Evolutionary conservation across 2,329 filamentous ascomycete genomes (phyloP).

Genomic region (Diaporthe humulicola): DNA sequence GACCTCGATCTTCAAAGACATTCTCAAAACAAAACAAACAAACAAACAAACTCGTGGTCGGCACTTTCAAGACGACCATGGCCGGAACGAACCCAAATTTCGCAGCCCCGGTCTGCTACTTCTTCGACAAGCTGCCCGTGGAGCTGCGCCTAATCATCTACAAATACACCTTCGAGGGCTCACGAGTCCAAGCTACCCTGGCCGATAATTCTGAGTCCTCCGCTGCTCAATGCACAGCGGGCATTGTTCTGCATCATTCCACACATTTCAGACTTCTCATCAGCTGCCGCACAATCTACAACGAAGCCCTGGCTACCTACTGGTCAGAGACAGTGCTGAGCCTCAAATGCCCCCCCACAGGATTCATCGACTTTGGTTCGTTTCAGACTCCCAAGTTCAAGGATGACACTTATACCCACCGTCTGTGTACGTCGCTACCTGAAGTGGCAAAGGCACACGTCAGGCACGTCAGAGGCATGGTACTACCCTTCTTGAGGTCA

Average conservation of each 20-base stretch:
- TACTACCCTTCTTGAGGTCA: neutral
- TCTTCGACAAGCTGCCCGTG: neutral
- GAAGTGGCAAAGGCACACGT: neutral
- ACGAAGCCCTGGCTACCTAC: neutral
- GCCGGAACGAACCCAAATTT: neutral
- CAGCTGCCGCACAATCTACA: neutral
- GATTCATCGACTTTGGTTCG: accelerated
- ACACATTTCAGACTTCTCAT: neutral
- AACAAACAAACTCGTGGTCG: neutral
- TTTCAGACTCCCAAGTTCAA: neutral
- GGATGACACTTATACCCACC: neutral
- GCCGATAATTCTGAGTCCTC: too few relatives aligned
- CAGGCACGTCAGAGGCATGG: neutral
- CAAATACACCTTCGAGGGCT: neutral
- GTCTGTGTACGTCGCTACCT: neutral
- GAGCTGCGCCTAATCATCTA: neutral
- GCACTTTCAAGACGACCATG: neutral
- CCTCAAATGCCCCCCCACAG: neutral
- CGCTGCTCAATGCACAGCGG: neutral
- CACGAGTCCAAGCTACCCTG: neutral
- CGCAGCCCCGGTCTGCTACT: neutral
- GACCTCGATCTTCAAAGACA: neutral
- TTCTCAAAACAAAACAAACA: too few relatives aligned
- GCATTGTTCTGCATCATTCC: neutral
- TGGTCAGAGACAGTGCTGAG: neutral